phyloP scores from a whole-genome alignment of 306 rosid genomes.

The Canavalia ensiformis region DNA sequence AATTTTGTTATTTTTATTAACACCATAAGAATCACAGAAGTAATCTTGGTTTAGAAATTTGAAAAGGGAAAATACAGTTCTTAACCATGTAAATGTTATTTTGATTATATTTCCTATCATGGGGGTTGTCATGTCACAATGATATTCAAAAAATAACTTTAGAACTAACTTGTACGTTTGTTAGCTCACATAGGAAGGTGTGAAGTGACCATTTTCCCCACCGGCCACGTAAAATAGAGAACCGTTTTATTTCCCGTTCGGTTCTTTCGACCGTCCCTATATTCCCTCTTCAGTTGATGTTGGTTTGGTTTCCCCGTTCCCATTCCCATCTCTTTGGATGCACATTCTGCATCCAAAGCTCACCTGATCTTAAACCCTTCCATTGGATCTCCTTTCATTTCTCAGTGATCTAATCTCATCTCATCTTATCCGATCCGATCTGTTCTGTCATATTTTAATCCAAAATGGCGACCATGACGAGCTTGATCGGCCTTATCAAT shows the following conservation, averaged over 20 bases:
- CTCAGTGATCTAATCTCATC: not conserved
- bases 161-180: conserved; percentile 7
- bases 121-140: conserved; percentile 9
- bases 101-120: not conserved
- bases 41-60: not conserved
- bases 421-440: conserved; percentile 5
- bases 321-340: conserved; percentile 21
- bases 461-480: conserved; percentile 96
- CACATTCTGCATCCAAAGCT: conserved; percentile 55
- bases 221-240: conserved; percentile 7
- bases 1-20: no score
- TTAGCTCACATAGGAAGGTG: not conserved
- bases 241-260: conserved; percentile 55
- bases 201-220: conserved; percentile 41
- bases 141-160: conserved; percentile 34
- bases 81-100: not conserved
- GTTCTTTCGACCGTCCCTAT: conserved; percentile 23
- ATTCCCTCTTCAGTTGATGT: conserved; percentile 38
- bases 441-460: not conserved
- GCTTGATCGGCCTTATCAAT: conserved; percentile 98
- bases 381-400: conserved; percentile 4
- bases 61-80: not conserved
- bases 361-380: conserved; percentile 23
- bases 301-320: not conserved
- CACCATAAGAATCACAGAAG: no score